Conservation (phyloP, 164 flowering plant species). For the Berberis thunbergii region DNA sequence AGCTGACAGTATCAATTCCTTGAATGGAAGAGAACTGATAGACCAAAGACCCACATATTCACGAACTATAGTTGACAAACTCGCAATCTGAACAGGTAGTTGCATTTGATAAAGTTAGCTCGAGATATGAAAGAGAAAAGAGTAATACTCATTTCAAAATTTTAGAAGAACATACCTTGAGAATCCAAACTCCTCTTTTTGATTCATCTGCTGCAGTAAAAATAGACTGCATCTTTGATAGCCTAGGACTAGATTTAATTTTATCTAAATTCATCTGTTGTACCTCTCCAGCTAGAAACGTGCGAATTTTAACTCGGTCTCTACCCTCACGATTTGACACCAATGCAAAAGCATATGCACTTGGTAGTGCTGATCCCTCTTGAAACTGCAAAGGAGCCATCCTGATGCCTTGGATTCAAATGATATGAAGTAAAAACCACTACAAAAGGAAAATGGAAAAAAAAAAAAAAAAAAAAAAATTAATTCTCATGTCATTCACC, state of each 20-base stretch:
- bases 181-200: conserved; percentile 30
- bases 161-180: conserved; percentile 43
- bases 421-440: background rate
- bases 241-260: conserved; percentile 25
- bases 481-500: background rate
- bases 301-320: conserved; percentile 42
- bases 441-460: background rate
- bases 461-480: background rate
- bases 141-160: background rate
- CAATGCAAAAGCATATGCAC: conserved; percentile 70
- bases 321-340: conserved; percentile 56
- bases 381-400: conserved; percentile 42
- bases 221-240: conserved; percentile 36
- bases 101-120: conserved; percentile 1
- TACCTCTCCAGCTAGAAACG: conserved; percentile 60
- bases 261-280: conserved; percentile 27
- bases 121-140: background rate
- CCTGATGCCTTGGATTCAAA: background rate
- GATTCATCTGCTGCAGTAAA: conserved; percentile 30
- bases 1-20: conserved; percentile 64
- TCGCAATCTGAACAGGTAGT: conserved; percentile 51
- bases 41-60: conserved; percentile 76
- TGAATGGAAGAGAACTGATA: conserved; percentile 63
- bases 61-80: conserved; percentile 84
- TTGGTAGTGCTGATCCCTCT: conserved; percentile 32